A percentile compares a stretch with the other conserved stretches of the same genome.
Conservation (phyloP, 73 alveolate genomes). For the Durusdinium trenchii region DNA sequence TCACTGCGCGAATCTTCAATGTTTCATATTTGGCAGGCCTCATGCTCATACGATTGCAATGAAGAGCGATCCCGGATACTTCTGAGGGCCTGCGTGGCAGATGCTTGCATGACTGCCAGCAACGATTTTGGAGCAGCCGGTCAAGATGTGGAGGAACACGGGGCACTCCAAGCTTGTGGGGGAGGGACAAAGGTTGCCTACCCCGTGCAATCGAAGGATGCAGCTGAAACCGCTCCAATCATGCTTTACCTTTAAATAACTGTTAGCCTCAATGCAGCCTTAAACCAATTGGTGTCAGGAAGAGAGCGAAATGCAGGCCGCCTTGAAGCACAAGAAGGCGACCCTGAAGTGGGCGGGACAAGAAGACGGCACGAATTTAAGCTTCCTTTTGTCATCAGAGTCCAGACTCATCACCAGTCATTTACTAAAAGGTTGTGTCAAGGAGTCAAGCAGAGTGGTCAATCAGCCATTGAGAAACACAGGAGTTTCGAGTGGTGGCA, state of each 20-base stretch:
- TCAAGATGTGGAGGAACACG: conserved; percentile 37
- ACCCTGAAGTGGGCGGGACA: neutral
- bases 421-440: no score
- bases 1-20: no score
- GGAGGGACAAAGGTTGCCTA: no score
- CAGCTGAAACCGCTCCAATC: no score
- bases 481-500: conserved; percentile 67
- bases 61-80: neutral
- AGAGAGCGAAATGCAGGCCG: conserved; percentile 87
- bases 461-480: no score
- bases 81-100: conserved; percentile 78
- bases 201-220: no score
- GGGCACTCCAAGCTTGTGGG: neutral
- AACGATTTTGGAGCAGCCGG: conserved; percentile 73
- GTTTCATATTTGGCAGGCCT: no score
- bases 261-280: no score
- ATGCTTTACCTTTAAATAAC: no score
- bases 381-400: neutral
- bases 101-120: conserved; percentile 54
- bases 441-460: no score
- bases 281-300: no score
- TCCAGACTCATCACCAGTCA: neutral
- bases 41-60: neutral
- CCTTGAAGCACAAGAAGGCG: conserved; percentile 84
- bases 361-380: neutral